phyloP scores from a whole-genome alignment of 768 basidiomycete species.

The Butyriboletus loyo region DNA sequence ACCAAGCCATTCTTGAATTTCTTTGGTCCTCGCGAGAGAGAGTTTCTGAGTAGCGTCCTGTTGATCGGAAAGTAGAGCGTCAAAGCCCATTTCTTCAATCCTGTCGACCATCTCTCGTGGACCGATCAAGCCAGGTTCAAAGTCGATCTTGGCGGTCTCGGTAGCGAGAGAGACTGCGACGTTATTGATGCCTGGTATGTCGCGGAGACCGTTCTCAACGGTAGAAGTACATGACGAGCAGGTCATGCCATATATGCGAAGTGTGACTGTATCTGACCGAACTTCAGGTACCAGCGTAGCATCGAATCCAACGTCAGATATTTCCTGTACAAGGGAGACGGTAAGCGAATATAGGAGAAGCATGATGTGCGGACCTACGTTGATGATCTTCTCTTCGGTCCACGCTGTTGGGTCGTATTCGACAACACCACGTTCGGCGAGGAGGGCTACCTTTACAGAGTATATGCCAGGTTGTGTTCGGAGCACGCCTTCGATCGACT shows the following conservation, averaged over 20 bases:
- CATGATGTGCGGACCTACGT: slow-evolving; percentile 37
- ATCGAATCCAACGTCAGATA: slow-evolving; percentile 91
- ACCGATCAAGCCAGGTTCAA: slow-evolving; percentile 69
- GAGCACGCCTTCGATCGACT: slow-evolving; percentile 86
- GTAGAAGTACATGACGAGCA: slow-evolving; percentile 78
- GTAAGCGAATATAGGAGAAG: slow-evolving; percentile 2
- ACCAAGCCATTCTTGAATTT: slow-evolving; percentile 84
- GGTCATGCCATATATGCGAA: slow-evolving; percentile 91
- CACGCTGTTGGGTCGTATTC: slow-evolving; percentile 86
- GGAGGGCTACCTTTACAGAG: slow-evolving; percentile 91
- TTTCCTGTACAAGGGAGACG: slow-evolving; percentile 54
- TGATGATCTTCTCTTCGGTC: slow-evolving; percentile 75
- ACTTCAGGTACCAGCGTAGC: slow-evolving; percentile 69
- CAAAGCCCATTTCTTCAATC: slow-evolving; percentile 86
- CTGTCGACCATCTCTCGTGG: slow-evolving; percentile 87
- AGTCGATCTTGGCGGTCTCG: slow-evolving; percentile 70
- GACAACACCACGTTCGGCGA: slow-evolving; percentile 89
- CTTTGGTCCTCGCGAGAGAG: slow-evolving; percentile 84
- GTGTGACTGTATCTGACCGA: slow-evolving; percentile 63
- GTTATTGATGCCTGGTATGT: slow-evolving; percentile 68
- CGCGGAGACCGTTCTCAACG: slow-evolving; percentile 66
- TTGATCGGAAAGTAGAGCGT: slow-evolving; percentile 80
- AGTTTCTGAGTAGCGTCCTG: slow-evolving; percentile 80
- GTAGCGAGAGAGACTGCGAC: slow-evolving; percentile 76
- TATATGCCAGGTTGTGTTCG: slow-evolving; percentile 83